Evolutionary conservation across 139 green algal genomes (phyloP).

Genomic region (Chlamydomonas sphaeroides): DNA sequence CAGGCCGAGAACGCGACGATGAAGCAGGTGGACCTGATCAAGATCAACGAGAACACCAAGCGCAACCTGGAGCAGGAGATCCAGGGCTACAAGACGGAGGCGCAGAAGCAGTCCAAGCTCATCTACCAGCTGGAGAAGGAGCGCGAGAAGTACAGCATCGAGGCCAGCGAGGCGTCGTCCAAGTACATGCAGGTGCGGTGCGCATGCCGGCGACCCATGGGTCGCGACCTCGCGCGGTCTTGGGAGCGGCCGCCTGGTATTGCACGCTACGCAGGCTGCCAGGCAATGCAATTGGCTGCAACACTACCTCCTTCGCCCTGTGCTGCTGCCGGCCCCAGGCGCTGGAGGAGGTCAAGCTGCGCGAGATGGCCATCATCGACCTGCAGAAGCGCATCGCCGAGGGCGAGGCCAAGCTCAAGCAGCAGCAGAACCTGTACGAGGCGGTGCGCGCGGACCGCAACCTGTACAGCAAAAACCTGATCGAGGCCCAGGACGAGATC

Average conservation of each 20-base stretch:
- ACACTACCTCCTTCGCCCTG: no score
- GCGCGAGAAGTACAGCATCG: conserved; percentile 80
- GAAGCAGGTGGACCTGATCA: conserved; percentile 87
- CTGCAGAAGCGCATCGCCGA: conserved; percentile 91
- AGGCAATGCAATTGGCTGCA: no score
- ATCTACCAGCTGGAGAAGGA: conserved; percentile 86
- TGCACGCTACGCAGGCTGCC: no score
- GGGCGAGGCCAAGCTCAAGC: conserved; percentile 85
- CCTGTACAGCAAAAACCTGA: conserved; percentile 91
- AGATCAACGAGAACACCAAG: conserved; percentile 88
- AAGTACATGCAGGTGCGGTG: conserved; percentile 76
- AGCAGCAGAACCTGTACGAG: conserved; percentile 88
- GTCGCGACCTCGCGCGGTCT: no score
- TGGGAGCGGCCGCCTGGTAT: no score
- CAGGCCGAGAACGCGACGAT: conserved; percentile 84
- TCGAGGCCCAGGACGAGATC: conserved; percentile 91
- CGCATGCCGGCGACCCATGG: no score
- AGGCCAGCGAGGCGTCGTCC: conserved; percentile 76
- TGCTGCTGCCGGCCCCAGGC: conserved; percentile 51
- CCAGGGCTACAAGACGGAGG: conserved; percentile 81
- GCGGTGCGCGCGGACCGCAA: conserved; percentile 86
- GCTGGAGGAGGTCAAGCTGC: conserved; percentile 88
- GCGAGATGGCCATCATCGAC: conserved; percentile 89
- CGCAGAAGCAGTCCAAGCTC: conserved; percentile 74
- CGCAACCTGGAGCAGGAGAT: conserved; percentile 92